Base-by-base conservation (phyloP, 2,329 filamentous ascomycete species). In the Nectriaceae sp. region DNA sequence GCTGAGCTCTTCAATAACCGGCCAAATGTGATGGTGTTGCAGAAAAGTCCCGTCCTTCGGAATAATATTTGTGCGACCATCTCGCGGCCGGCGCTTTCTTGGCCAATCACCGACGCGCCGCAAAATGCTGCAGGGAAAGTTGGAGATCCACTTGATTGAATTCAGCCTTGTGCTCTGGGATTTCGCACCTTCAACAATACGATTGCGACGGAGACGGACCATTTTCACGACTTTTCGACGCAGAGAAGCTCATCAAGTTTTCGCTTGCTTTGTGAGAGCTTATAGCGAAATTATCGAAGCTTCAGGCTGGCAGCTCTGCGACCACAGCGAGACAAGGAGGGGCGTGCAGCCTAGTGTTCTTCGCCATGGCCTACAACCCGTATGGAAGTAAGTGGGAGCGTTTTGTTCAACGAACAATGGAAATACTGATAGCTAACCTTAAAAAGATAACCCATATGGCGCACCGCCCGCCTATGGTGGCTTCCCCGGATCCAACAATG, bases 391-490 rank as follows among this genome's bases (percentile, higher is more conserved):
- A 56, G 70, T 63, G 33, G 20, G 35, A 21, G 26, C 29, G 26
- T 11, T 21, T 15, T 15, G 5, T 16, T 20, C 2, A 2, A 21
- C 5, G 3, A 21, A 36, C 18, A 39, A 18, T 31, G 24, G 19
- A 33, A 19, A 46, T 40, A 29, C 47, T 57, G 48, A 59, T 47
- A 40, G 20, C 47, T 44, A 11, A 33, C 20, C 15, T 40, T n/a
- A 4, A 10, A 47, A 48, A 66, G 65, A 63, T 40, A 77, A 76
- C 68, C 81, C 83, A 41, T 96, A 91, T 75, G 88, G 87, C 63
- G 80, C 83, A 49, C 87, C 88, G 64, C 88, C 89, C 44, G 82
- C 83, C 59, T 95, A 87, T 73, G 83, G 82, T 57, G 78, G 78
- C 47, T 91, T 89, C 62, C 86, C 87, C 51, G 82, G 80, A 57